These are phyloP conservation scores for Coprinellus aureogranulatus DNA, from an alignment of 768 basidiomycete genomes.

Conservation along the genomic window DNA sequence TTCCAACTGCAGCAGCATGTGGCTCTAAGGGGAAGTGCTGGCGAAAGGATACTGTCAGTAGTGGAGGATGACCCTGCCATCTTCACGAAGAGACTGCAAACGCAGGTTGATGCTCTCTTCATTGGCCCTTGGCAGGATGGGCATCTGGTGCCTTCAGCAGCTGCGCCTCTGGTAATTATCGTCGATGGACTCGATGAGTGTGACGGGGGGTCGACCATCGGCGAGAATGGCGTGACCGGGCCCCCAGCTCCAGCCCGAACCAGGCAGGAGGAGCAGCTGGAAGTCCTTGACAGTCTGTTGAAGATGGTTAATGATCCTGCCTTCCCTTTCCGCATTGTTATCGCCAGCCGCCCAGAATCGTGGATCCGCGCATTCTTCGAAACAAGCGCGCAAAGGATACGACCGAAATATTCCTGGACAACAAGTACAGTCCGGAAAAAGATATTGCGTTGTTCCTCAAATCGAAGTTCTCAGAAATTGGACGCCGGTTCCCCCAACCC, in stretches of 20 bases:
- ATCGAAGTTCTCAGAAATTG: neutral
- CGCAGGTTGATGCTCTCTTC: neutral
- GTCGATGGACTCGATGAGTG: conserved; percentile 10
- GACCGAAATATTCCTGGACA: neutral
- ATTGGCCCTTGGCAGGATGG: neutral
- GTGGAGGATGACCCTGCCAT: neutral
- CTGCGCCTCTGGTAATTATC: neutral
- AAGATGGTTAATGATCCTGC: neutral
- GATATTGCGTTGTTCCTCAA: neutral
- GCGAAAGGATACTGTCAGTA: neutral
- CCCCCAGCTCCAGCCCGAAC: too few relatives aligned
- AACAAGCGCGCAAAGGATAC: neutral
- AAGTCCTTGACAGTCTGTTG: neutral
- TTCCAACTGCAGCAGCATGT: neutral
- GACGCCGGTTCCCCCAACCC: neutral
- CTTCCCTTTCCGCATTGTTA: neutral
- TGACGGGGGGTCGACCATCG: neutral
- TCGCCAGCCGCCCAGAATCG: conserved; percentile 3
- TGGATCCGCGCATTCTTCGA: neutral
- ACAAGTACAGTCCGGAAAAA: neutral
- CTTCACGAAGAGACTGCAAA: neutral
- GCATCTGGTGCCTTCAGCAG: neutral
- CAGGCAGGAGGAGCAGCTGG: neutral
- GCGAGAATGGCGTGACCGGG: neutral
- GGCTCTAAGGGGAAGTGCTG: neutral